These are phyloP conservation scores for Mesembryanthemum crystallinum DNA, from an alignment of 148 eudicot species.

Conservation along the genomic window DNA sequence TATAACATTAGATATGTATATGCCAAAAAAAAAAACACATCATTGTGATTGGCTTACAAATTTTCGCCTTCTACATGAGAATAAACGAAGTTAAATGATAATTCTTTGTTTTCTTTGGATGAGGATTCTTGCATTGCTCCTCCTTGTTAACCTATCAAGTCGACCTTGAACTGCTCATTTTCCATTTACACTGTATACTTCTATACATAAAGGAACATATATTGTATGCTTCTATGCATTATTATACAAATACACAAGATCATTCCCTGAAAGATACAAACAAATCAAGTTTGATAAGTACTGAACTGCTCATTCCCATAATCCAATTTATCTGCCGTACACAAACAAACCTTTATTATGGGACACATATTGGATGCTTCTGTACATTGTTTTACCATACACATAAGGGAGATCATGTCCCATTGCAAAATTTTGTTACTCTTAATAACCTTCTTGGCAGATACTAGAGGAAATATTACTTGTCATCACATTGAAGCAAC, in stretches of 20 bases:
- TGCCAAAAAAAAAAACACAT: too few species aligned
- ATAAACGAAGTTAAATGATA: too few species aligned
- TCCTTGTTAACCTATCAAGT: too few species aligned
- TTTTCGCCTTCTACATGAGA: too few species aligned
- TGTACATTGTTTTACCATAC: not conserved
- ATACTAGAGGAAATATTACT: not conserved
- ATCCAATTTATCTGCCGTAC: not conserved
- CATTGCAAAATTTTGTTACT: not conserved
- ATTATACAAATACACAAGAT: not conserved
- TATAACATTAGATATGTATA: too few species aligned
- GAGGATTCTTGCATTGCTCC: too few species aligned
- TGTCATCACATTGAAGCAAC: slow-evolving; percentile 33
- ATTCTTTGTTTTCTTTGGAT: too few species aligned
- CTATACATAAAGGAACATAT: too few species aligned
- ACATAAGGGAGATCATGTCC: not conserved
- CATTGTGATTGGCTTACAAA: too few species aligned
- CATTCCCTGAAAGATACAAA: not conserved
- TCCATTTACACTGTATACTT: too few species aligned
- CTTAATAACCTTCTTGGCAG: not conserved
- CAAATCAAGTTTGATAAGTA: not conserved
- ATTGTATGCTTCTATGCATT: not conserved
- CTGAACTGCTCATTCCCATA: slow-evolving; percentile 4
- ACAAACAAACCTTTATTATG: slow-evolving; percentile 2
- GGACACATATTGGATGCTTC: not conserved
- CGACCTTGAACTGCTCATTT: too few species aligned